Evolutionary conservation across 2,329 filamentous ascomycete species (phyloP).

Genomic region (Cladosporium velox): DNA sequence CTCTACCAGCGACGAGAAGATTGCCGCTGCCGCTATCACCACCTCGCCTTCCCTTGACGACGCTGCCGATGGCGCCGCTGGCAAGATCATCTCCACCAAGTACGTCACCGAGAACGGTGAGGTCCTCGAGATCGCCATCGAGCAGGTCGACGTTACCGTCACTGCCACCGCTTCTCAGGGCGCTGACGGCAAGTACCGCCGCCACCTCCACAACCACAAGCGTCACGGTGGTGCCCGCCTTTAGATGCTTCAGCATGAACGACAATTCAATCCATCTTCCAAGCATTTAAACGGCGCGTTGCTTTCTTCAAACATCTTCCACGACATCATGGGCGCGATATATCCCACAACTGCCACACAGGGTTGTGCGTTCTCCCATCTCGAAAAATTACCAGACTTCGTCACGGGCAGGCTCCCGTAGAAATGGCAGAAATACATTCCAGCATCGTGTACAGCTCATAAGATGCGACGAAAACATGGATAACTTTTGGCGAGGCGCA

Average conservation of each 20-base stretch:
- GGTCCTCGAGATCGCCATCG: slow-evolving; percentile 49
- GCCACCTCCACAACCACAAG: slow-evolving; percentile 34
- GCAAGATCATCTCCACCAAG: slow-evolving; percentile 41
- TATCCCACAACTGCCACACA: background rate
- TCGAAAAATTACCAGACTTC: slow-evolving; percentile 5
- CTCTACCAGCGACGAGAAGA: slow-evolving; percentile 25
- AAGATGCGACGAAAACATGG: slow-evolving; percentile 14
- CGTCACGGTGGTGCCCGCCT: slow-evolving; percentile 26
- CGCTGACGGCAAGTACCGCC: slow-evolving; percentile 32
- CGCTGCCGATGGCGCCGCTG: slow-evolving; percentile 24
- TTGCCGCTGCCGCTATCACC: slow-evolving; percentile 27
- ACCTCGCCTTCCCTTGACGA: slow-evolving; percentile 32
- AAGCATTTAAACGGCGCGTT: slow-evolving; percentile 20
- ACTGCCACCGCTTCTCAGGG: slow-evolving; percentile 39
- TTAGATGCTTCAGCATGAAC: slow-evolving; percentile 18
- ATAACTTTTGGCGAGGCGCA: slow-evolving; percentile 10
- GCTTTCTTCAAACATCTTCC: slow-evolving; percentile 12
- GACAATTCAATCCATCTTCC: slow-evolving; percentile 7
- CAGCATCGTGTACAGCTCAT: slow-evolving; percentile 15
- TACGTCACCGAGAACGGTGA: slow-evolving; percentile 46
- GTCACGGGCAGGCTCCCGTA: slow-evolving; percentile 18
- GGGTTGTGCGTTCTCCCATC: slow-evolving; percentile 5
- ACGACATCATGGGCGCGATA: slow-evolving; percentile 5
- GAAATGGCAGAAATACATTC: slow-evolving; percentile 6
- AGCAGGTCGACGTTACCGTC: slow-evolving; percentile 46